A percentile compares a stretch with the other conserved stretches of the same genome.
Evolutionary conservation across 2,329 filamentous ascomycete species (phyloP).

Genomic region (Penicillium brasilianum): DNA sequence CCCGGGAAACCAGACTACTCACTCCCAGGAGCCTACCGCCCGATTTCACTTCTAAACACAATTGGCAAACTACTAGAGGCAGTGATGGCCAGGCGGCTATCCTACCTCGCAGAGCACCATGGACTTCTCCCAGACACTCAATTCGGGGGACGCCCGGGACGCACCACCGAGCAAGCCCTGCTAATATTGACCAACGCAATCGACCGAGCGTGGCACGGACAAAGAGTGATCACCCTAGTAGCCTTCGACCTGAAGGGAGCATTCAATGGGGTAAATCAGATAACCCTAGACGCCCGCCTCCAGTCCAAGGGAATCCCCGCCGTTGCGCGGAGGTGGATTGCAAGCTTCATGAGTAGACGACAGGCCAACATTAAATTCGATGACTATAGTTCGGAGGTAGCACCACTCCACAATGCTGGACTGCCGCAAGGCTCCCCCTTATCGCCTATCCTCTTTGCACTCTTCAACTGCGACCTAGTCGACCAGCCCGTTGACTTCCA

Average conservation of each 20-base stretch:
- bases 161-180: constrained; percentile 22
- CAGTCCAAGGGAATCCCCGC: constrained; percentile 14
- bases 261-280: constrained; percentile 17
- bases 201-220: constrained; percentile 15
- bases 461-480: constrained; percentile 45
- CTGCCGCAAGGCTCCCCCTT: constrained; percentile 37
- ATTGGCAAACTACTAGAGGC: constrained; percentile 30
- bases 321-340: background rate
- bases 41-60: constrained; percentile 34
- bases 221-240: constrained; percentile 12
- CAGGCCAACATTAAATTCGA: constrained; percentile 24
- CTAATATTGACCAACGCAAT: constrained; percentile 18
- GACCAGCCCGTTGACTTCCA: constrained; percentile 26
- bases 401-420: constrained; percentile 16
- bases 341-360: constrained; percentile 25
- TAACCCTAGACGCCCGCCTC: constrained; percentile 15
- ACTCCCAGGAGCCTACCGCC: constrained; percentile 29
- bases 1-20: constrained; percentile 34
- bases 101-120: constrained; percentile 19
- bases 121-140: constrained; percentile 21
- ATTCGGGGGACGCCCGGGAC: constrained; percentile 22
- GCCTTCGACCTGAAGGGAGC: constrained; percentile 18
- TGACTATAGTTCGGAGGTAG: constrained; percentile 17
- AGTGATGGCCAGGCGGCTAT: constrained; percentile 21
- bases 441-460: constrained; percentile 43